Evolutionary conservation across 257 asterid species (phyloP), one percentile per base, ranked within the genome.

Genomic region (Fraxinus cuspidata): DNA sequence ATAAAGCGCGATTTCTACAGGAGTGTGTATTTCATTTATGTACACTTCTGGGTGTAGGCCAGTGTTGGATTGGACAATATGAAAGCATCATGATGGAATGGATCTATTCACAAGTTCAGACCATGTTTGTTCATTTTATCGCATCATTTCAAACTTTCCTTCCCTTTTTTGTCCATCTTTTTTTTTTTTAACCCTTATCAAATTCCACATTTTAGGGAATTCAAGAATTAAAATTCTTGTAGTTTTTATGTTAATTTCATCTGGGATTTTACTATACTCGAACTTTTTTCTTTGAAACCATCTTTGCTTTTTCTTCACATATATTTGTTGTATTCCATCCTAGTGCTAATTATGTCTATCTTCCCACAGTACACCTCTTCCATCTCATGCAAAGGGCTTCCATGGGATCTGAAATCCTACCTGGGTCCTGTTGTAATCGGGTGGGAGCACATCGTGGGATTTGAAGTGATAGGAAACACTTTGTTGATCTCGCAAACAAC

Each of bases 61-160:
- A 85, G 88, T 42, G 80, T 82, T 78, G 97, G 96, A 79, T 78
- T 92, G 89, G 96, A 92, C 82, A 83, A 65, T 56, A 87, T 90
- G 97, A 90, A 90, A 83, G 79, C 91, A 80, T 81, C 88, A 53
- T 92, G 87, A 91, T 72, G 78, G 72, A 74, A 58, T 6, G 16
- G 29, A 25, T 60, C 31, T 21, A 60, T 21, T 51, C 5, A 58
- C 15, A n/a, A 1, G 29, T 60, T 60, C 15, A 60, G 18, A 1
- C 56, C 16, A 13, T 47, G 29, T 49, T 37, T 6, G 29, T 34
- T 28, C 64, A 44, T 47, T 51, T 32, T 34, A 27, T 44, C 29
- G 12, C 13, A 25, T 5, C 21, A 11, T n/a, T 77, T 47, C 51
- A 47, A 71, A 23, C 21, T 71, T 10, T 21, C 15, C 38, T 35